phyloP scores from a whole-genome alignment of 352 stramenopile species.

The Halophytophthora batemanensis region DNA sequence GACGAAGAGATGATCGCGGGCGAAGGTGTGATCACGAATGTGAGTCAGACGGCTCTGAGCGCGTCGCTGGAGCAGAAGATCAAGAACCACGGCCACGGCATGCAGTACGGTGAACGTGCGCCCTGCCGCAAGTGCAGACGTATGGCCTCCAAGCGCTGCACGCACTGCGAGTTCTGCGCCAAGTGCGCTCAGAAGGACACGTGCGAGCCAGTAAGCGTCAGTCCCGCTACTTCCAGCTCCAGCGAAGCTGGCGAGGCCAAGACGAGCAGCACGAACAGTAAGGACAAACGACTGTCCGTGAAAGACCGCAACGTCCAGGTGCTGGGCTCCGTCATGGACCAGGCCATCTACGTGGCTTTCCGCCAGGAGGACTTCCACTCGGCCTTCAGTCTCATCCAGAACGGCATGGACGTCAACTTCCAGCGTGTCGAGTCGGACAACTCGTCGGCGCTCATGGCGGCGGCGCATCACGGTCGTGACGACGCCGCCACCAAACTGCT shows the following conservation, averaged over 20 bases:
- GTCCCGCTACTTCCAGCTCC: constrained; percentile 5
- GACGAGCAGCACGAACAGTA: constrained; percentile 4
- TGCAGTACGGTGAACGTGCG: constrained; percentile 68
- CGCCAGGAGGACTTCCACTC: constrained; percentile 74
- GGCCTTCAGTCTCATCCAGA: constrained; percentile 75
- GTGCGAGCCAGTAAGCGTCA: constrained; percentile 34
- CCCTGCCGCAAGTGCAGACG: constrained; percentile 64
- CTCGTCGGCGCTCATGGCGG: constrained; percentile 75
- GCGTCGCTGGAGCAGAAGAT: constrained; percentile 77
- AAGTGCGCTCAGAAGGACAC: constrained; percentile 74
- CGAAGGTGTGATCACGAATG: constrained; percentile 75
- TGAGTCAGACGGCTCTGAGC: constrained; percentile 59
- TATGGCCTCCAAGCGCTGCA: constrained; percentile 77
- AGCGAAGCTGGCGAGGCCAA: constrained; percentile 7
- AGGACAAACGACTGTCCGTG: constrained; percentile 45
- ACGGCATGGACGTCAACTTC: constrained; percentile 87
- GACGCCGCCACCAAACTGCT: constrained; percentile 66
- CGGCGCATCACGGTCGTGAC: constrained; percentile 75
- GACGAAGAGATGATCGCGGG: constrained; percentile 57
- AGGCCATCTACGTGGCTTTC: constrained; percentile 79
- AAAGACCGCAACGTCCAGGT: constrained; percentile 75
- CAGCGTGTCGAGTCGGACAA: constrained; percentile 74
- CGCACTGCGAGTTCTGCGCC: constrained; percentile 57
- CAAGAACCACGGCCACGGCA: constrained; percentile 55
- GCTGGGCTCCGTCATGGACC: constrained; percentile 80